Base-by-base conservation (phyloP, 306 rosid species). In the Medicago truncatula region DNA sequence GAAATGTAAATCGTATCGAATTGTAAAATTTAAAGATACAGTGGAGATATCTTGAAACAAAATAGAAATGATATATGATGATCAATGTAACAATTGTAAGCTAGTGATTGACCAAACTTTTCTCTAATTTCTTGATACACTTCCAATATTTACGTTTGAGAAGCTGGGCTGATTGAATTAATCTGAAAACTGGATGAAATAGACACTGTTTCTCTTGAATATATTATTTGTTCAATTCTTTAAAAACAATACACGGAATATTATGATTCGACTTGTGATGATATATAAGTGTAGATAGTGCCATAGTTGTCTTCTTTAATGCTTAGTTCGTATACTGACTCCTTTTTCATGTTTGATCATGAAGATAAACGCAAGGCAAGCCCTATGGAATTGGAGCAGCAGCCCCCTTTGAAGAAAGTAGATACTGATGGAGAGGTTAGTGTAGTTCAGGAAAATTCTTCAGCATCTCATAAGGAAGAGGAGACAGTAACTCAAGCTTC, bases 281-380 rank as follows among this genome's bases (percentile, higher is more conserved):
- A 20, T 65, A 40, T 69, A 9, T 28, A 13, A 60, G 5, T 58
- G 5, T 58, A 58, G 69, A 57, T 39, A 46, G 47, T 70, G 77
- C n/a, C 52, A 46, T 46, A 5, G 16, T 4, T 6, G 7, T 46
- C 52, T 56, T 28, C 52, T 56, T 47, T 71, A 56, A 16, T 76
- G 56, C 59, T 66, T 28, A 34, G 17, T 64, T 52, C 38, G 67
- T 76, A 40, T 76, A 34, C 46, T 67, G 44, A 78, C 61, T 56
- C 59, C 5, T 69, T 63, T 39, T 38, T 47, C 64, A 10, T 67
- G 49, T 15, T 65, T 76, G 71, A 58, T 66, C 67, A 71, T 20
- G 36, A 66, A 85, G 88, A 39, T 36, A 85, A 82, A 61, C 84
- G 82, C 60, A 79, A 85, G 72, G 84, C 82, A 72, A 72, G 63